These are phyloP conservation scores for Sphagnurus paluster DNA, from an alignment of 1,284 basidiomycete species.

Conservation along the genomic window DNA sequence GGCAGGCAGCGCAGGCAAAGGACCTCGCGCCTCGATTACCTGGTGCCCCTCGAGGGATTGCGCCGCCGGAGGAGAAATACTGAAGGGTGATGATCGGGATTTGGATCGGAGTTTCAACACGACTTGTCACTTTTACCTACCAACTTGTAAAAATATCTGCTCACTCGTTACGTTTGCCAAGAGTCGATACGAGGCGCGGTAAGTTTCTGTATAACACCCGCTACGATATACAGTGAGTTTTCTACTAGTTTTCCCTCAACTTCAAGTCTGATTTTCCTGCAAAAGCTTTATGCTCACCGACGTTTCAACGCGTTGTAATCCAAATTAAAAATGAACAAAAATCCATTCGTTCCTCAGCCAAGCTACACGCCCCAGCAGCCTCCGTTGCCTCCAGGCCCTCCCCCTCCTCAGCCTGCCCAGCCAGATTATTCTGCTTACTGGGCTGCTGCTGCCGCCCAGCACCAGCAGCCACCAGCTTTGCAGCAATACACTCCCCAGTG, in stretches of 20 bases:
- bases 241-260: neutral
- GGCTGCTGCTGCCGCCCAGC: conserved; percentile 59
- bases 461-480: conserved; percentile 40
- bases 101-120: conserved; percentile 18
- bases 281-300: conserved; percentile 19
- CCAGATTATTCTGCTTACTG: conserved; percentile 78
- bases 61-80: conserved; percentile 20
- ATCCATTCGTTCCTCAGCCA: conserved; percentile 71
- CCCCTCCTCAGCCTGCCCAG: conserved; percentile 65
- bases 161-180: conserved; percentile 1
- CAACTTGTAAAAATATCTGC: conserved; percentile 5
- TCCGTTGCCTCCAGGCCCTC: conserved; percentile 75
- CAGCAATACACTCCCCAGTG: conserved; percentile 65
- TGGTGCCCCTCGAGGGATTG: conserved; percentile 42
- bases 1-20: conserved; percentile 56
- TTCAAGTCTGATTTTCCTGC: conserved; percentile 1
- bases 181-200: conserved; percentile 2
- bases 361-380: conserved; percentile 70
- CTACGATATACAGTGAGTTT: conserved; percentile 9
- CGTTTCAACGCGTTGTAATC: conserved; percentile 21
- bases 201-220: conserved; percentile 9
- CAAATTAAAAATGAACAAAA: conserved; percentile 75
- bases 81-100: conserved; percentile 8
- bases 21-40: conserved; percentile 59
- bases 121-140: conserved; percentile 1